Evolutionary conservation across 2,329 filamentous ascomycete genomes (phyloP).

Genomic region (Alternaria ethzedia): DNA sequence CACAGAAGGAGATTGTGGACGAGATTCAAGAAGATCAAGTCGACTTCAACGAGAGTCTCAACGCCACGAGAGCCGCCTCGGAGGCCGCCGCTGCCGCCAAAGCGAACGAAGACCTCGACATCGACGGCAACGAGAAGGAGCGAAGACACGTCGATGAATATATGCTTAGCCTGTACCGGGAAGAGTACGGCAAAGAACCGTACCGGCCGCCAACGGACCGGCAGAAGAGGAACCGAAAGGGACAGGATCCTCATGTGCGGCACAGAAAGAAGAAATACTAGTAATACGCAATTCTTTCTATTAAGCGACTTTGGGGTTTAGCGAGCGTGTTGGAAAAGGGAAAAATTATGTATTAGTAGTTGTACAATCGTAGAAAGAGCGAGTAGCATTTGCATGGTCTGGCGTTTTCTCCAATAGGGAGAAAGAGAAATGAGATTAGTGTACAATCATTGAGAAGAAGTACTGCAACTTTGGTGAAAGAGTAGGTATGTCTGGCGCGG

Average conservation of each 20-base stretch:
- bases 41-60: constrained; percentile 45
- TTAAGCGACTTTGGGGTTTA: neutral
- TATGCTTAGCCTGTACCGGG: constrained; percentile 38
- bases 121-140: constrained; percentile 22
- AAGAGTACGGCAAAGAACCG: constrained; percentile 43
- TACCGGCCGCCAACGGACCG: constrained; percentile 41
- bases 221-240: constrained; percentile 40
- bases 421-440: neutral
- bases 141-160: constrained; percentile 46
- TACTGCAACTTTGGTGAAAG: no score
- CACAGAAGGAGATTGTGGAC: constrained; percentile 84
- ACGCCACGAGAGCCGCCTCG: constrained; percentile 32
- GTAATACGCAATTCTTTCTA: neutral
- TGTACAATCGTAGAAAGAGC: neutral
- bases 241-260: constrained; percentile 40
- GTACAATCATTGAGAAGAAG: neutral
- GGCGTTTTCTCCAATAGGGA: neutral
- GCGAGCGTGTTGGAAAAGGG: neutral
- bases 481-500: neutral
- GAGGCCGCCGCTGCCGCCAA: constrained; percentile 21
- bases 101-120: constrained; percentile 24
- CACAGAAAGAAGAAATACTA: constrained; percentile 38
- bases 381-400: constrained; percentile 2
- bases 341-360: neutral
- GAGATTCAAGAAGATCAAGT: constrained; percentile 54